These are phyloP conservation scores for Balansia obtecta DNA, from an alignment of 2,329 filamentous ascomycete genomes.

Conservation along the genomic window DNA sequence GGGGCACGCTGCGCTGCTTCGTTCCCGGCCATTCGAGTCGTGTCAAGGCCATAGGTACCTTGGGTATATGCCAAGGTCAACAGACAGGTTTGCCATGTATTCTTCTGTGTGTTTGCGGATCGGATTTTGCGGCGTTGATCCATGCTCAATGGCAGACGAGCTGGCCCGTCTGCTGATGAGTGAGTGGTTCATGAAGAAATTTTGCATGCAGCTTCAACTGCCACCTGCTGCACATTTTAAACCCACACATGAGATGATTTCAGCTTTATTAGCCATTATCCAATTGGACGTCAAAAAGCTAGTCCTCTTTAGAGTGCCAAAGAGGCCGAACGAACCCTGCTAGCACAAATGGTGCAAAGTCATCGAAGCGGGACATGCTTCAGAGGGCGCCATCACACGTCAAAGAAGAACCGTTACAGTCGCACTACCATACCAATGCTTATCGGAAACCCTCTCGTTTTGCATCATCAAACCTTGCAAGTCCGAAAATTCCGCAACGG, in stretches of 20 bases:
- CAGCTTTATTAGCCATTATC: background rate
- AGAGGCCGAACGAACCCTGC: background rate
- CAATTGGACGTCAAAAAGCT: background rate
- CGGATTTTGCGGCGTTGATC: background rate
- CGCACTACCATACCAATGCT: too few species aligned
- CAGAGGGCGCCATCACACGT: too few species aligned
- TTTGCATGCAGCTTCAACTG: background rate
- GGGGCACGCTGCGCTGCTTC: background rate
- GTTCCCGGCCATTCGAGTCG: background rate
- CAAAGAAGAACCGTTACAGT: too few species aligned
- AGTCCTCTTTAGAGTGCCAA: background rate
- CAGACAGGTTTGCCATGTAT: background rate
- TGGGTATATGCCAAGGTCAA: background rate
- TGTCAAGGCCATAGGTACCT: background rate
- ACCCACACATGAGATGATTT: background rate
- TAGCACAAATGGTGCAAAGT: background rate
- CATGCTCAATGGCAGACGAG: background rate
- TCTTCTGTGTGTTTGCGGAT: background rate
- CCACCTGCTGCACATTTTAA: background rate
- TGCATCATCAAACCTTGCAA: background rate
- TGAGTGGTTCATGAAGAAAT: background rate
- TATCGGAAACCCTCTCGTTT: background rate
- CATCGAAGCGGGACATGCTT: too few species aligned
- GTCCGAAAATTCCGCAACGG: background rate
- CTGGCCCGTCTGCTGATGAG: background rate